Conservation (phyloP, 768 basidiomycete species). For the Lactifluus pinguis region DNA sequence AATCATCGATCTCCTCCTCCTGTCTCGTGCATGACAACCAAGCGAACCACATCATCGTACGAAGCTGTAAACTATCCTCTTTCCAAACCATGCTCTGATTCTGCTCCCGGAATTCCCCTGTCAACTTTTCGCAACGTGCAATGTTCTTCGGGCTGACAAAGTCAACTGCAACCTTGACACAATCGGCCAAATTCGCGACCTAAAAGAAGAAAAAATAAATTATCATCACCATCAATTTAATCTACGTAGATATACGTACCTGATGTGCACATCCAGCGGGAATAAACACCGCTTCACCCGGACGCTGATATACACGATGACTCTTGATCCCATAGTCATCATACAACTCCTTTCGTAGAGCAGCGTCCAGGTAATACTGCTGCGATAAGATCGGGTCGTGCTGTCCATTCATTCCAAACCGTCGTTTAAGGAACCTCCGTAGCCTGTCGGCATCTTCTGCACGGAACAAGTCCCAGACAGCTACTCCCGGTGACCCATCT, state of each 20-base stretch:
- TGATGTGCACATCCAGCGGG: constrained; percentile 92
- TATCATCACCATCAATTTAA: not conserved
- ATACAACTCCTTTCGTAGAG: constrained; percentile 56
- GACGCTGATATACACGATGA: constrained; percentile 79
- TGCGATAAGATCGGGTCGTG: constrained; percentile 91
- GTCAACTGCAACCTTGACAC: constrained; percentile 91
- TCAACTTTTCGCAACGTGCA: constrained; percentile 72
- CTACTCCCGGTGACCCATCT: constrained; percentile 60
- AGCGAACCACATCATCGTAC: constrained; percentile 91
- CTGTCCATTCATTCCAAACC: constrained; percentile 44
- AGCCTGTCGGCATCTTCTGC: constrained; percentile 75
- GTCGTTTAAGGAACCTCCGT: constrained; percentile 60
- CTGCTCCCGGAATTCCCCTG: constrained; percentile 82
- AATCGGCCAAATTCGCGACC: constrained; percentile 91
- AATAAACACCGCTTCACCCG: constrained; percentile 91
- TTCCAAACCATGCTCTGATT: constrained; percentile 88
- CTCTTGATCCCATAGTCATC: constrained; percentile 63
- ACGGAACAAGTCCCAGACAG: constrained; percentile 87
- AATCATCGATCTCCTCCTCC: constrained; percentile 27
- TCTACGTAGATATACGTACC: constrained; percentile 34
- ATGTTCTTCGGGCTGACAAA: constrained; percentile 95
- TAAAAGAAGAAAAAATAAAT: constrained; percentile 28
- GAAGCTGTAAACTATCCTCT: constrained; percentile 84
- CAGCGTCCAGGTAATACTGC: constrained; percentile 71
- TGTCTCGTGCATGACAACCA: constrained; percentile 64